Conservation (phyloP, 2,329 filamentous ascomycete species). For the Trichoderma lentiforme region DNA sequence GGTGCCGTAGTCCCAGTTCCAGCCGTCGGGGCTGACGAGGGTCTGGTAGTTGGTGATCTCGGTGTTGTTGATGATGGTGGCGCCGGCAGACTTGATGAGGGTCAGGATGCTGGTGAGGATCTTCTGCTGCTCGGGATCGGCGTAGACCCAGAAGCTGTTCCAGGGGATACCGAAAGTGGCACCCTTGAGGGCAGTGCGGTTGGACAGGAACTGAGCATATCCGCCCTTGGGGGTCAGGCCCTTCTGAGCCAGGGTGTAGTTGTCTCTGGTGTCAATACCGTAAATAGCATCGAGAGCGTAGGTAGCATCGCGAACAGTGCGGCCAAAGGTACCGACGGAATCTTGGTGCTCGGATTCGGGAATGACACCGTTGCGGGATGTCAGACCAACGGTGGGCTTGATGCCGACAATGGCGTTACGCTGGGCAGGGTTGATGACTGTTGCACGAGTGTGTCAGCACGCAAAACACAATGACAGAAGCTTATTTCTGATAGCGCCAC, state of each 20-base stretch:
- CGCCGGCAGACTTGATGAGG: slow-evolving; percentile 58
- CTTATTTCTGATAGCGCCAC: neutral
- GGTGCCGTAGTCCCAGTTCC: slow-evolving; percentile 69
- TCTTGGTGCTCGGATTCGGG: slow-evolving; percentile 68
- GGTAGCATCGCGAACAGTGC: slow-evolving; percentile 65
- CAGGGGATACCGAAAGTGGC: slow-evolving; percentile 70
- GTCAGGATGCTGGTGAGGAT: slow-evolving; percentile 47
- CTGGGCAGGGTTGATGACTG: slow-evolving; percentile 68
- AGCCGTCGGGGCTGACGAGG: slow-evolving; percentile 63
- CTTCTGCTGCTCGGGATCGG: slow-evolving; percentile 52
- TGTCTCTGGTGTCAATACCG: slow-evolving; percentile 60
- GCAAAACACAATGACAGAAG: neutral
- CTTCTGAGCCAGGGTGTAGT: slow-evolving; percentile 59
- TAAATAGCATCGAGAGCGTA: slow-evolving; percentile 66
- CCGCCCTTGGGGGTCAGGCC: slow-evolving; percentile 52
- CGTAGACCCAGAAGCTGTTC: slow-evolving; percentile 66
- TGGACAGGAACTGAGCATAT: slow-evolving; percentile 55
- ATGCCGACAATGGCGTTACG: slow-evolving; percentile 68
- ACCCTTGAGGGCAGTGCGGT: slow-evolving; percentile 52
- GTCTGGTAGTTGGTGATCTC: slow-evolving; percentile 62
- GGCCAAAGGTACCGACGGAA: slow-evolving; percentile 64
- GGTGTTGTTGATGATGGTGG: slow-evolving; percentile 65
- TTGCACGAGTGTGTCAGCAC: neutral
- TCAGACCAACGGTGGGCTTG: slow-evolving; percentile 73
- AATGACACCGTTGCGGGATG: slow-evolving; percentile 60